Base-by-base conservation (phyloP, 1,284 basidiomycete genomes). In the Cryptococcus sp. region DNA sequence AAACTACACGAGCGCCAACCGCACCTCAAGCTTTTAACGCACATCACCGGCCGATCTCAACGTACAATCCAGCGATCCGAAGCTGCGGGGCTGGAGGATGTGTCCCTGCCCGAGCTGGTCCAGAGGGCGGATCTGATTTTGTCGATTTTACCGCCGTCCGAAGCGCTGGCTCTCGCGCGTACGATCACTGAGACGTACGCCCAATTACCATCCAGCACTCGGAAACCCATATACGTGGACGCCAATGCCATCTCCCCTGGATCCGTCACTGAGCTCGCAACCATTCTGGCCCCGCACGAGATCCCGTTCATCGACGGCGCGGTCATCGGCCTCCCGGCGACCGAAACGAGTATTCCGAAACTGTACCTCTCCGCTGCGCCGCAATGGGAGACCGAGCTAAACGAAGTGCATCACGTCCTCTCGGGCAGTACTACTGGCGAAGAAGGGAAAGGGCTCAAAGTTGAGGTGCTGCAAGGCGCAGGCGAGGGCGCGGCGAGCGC, bases 401-500 rank as follows among this genome's bases (percentile, higher is more conserved):
- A 19, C 15, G 31, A 55, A 17, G 60, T 54, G 13, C 42, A 27
- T 3, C 31, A 10, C 1, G 50, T 45, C 1, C 40, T 65, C 20
- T 17, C 31, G 7, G 64, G 64, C 4, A 35, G 31, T 35, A 35
- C 8, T 35, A 10, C 8, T 35, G 57, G 57, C 4, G 48, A n/a
- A 2, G 49, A 45, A 3, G 54, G 52, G 6, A 53, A 51, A 25
- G 61, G 61, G 19, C 16, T 62, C 39, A 38, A 22, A 23, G 54
- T 62, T 16, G 22, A 20, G 7, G 27, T 23, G 11, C 50, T 65
- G 54, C 13, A 42, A n/a, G 64, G 54, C 3, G 59, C 56, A 4
- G 65, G 62, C 3, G 59, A 53, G 5, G 65, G 65, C 3, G 65
- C 50, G 5, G 65, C 65, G 6, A 64, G 62, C 23, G 65, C 65